These are phyloP conservation scores for Talaromyces wortmannii DNA, from an alignment of 495 filamentous ascomycete genomes.

Conservation along the genomic window DNA sequence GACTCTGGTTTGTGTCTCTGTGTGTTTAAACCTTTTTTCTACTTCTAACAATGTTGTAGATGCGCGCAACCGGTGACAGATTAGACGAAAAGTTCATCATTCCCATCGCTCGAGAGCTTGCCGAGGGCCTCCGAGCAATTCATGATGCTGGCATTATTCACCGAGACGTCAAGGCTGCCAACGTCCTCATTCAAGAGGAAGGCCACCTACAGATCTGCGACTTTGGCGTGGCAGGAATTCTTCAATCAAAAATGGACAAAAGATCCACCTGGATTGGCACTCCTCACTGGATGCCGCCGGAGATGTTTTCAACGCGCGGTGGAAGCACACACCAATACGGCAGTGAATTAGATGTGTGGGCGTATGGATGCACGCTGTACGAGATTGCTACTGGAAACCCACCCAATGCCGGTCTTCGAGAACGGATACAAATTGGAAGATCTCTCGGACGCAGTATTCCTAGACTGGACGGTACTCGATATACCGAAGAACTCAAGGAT, in stretches of 20 bases:
- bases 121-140: slow-evolving; percentile 75
- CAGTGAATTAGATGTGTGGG: slow-evolving; percentile 86
- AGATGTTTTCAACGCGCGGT: slow-evolving; percentile 52
- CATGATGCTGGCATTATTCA: slow-evolving; percentile 93
- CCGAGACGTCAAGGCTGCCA: slow-evolving; percentile 91
- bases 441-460: slow-evolving; percentile 53
- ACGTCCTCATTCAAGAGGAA: slow-evolving; percentile 83
- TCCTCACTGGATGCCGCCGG: slow-evolving; percentile 95
- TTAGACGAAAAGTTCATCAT: slow-evolving; percentile 88
- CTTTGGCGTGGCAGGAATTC: slow-evolving; percentile 86
- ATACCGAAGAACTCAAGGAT: slow-evolving; percentile 63
- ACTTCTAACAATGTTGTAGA: slow-evolving; percentile 21
- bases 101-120: slow-evolving; percentile 80
- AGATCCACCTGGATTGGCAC: slow-evolving; percentile 91
- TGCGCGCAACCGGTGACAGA: slow-evolving; percentile 55
- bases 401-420: slow-evolving; percentile 50
- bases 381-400: slow-evolving; percentile 89
- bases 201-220: slow-evolving; percentile 88
- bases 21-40: neutral
- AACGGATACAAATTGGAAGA: slow-evolving; percentile 50
- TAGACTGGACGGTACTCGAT: slow-evolving; percentile 68
- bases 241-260: slow-evolving; percentile 80
- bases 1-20: slow-evolving; percentile 55
- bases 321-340: slow-evolving; percentile 45
- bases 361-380: slow-evolving; percentile 60